Conservation (phyloP, 2,329 filamentous ascomycete genomes). For the Blumeria graminis region DNA sequence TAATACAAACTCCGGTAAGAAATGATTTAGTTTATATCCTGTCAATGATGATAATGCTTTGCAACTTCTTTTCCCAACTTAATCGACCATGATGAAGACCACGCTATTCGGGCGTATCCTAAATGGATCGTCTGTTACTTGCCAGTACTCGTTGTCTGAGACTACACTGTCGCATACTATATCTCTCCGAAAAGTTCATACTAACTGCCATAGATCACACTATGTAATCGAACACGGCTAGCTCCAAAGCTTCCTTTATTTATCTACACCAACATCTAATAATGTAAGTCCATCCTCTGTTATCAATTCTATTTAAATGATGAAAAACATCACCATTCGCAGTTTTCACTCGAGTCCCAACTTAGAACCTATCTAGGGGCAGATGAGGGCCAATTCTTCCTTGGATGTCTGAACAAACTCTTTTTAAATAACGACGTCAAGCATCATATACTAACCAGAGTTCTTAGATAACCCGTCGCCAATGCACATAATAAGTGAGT, state of each 20-base stretch:
- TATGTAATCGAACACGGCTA: too few species aligned
- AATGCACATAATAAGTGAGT: too few species aligned
- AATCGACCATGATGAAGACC: constrained; percentile 70
- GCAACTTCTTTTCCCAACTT: constrained; percentile 70
- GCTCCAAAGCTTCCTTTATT: too few species aligned
- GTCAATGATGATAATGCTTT: constrained; percentile 35
- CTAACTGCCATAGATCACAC: too few species aligned
- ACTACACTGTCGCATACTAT: too few species aligned
- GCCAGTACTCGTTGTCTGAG: constrained; percentile 75
- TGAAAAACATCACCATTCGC: constrained; percentile 63
- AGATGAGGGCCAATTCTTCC: constrained; percentile 46
- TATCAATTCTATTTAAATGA: constrained; percentile 23
- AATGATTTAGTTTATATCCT: too few species aligned
- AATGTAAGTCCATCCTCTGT: too few species aligned
- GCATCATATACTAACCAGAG: too few species aligned
- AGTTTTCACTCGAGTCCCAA: constrained; percentile 63
- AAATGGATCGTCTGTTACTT: constrained; percentile 53
- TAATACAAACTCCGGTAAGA: not conserved
- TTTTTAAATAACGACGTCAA: too few species aligned
- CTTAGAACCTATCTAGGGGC: constrained; percentile 37
- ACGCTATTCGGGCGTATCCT: constrained; percentile 37
- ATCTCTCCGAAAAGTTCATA: too few species aligned
- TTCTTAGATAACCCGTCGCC: too few species aligned
- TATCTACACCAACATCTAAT: too few species aligned
- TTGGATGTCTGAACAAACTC: constrained; percentile 43